phyloP scores from a whole-genome alignment of 345 rosid species.

The Populus ilicifolia region DNA sequence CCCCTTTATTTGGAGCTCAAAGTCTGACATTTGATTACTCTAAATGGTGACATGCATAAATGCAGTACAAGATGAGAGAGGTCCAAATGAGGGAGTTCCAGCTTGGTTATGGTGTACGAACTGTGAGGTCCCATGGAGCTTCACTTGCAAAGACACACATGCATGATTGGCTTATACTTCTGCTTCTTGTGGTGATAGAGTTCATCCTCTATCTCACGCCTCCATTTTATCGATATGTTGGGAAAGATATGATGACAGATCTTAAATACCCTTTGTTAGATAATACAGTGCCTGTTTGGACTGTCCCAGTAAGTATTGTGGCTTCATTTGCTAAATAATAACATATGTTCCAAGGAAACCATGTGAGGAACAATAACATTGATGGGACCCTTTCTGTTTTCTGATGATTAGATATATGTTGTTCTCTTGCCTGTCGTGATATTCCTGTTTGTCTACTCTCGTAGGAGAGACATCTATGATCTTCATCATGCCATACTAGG shows the following conservation, averaged over 20 bases:
- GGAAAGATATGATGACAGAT: conserved; percentile 90
- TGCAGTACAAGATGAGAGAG: conserved; percentile 47
- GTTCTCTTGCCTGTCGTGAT: conserved; percentile 59
- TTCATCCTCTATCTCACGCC: conserved; percentile 40
- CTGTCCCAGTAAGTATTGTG: conserved; percentile 56
- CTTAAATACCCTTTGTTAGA: conserved; percentile 69
- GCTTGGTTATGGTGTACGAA: conserved; percentile 40
- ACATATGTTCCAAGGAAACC: neutral
- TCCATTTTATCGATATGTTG: conserved; percentile 85
- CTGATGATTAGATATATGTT: conserved; percentile 46
- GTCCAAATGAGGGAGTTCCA: conserved; percentile 49
- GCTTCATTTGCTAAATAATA: neutral
- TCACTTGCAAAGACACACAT: conserved; percentile 49
- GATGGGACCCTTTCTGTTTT: conserved; percentile 8
- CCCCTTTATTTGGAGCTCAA: conserved; percentile 1
- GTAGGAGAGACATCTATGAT: conserved; percentile 81
- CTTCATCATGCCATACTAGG: conserved; percentile 85
- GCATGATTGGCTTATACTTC: conserved; percentile 78
- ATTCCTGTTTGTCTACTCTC: conserved; percentile 49
- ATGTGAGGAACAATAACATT: neutral
- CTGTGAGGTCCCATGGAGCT: conserved; percentile 60
- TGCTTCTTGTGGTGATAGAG: conserved; percentile 50
- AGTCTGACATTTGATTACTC: neutral
- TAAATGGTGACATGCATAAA: neutral
- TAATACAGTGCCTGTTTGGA: conserved; percentile 77